A percentile compares a stretch with the other conserved stretches of the same genome.
These are phyloP conservation scores for Microdochium trichocladiopsis DNA, from an alignment of 2,329 filamentous ascomycete genomes.

Conservation along the genomic window DNA sequence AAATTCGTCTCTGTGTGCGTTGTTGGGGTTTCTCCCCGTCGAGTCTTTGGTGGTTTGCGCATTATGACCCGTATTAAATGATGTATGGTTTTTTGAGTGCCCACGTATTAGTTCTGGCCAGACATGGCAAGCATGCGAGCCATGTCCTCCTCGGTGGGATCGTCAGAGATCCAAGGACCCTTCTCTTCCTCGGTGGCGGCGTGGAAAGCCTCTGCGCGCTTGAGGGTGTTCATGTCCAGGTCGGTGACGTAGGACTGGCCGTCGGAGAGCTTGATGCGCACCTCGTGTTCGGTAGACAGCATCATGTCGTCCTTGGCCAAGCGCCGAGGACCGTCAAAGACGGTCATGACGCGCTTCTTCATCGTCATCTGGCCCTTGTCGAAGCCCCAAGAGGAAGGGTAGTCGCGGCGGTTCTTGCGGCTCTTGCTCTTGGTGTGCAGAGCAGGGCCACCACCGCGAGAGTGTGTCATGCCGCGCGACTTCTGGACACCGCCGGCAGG, in stretches of 20 bases:
- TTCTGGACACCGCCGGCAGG: slow-evolving; percentile 53
- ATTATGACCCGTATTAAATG: background rate
- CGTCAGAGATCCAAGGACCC: slow-evolving; percentile 73
- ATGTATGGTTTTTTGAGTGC: background rate
- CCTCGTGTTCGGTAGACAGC: slow-evolving; percentile 91
- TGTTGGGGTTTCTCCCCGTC: background rate
- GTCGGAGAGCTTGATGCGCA: slow-evolving; percentile 73
- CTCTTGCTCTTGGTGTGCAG: slow-evolving; percentile 50
- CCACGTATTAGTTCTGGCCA: slow-evolving; percentile 3
- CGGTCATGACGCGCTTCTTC: slow-evolving; percentile 92
- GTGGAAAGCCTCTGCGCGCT: slow-evolving; percentile 78
- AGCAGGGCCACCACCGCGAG: slow-evolving; percentile 65
- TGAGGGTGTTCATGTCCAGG: slow-evolving; percentile 83
- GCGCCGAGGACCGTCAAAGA: slow-evolving; percentile 81
- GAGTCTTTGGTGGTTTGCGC: background rate
- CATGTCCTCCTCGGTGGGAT: slow-evolving; percentile 55
- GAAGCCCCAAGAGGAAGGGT: slow-evolving; percentile 90
- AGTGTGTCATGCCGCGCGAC: slow-evolving; percentile 69
- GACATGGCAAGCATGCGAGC: slow-evolving; percentile 51
- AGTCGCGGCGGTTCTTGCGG: slow-evolving; percentile 88
- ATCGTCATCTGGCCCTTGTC: slow-evolving; percentile 91
- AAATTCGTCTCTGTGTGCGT: slow-evolving; percentile 1
- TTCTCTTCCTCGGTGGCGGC: slow-evolving; percentile 79
- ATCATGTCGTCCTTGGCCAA: slow-evolving; percentile 99
- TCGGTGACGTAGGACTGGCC: slow-evolving; percentile 82